Conservation (phyloP, 306 rosid species). For the Begonia peltatifolia region DNA sequence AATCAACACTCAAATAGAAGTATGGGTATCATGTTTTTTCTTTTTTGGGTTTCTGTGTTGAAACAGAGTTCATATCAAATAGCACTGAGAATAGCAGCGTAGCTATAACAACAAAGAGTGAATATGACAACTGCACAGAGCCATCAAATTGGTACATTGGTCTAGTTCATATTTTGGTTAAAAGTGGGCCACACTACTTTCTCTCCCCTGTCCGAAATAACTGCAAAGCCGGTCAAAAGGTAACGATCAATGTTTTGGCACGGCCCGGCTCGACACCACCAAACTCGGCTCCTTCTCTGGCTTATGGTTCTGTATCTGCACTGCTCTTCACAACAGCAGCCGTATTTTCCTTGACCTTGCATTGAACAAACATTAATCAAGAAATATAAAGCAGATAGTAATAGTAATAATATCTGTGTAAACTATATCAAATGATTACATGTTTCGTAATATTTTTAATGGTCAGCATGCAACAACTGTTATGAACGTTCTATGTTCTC, state of each 20-base stretch:
- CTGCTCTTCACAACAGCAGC: not conserved
- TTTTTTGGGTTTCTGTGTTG: no score
- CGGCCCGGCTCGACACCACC: not conserved
- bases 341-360: not conserved
- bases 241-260: conserved; percentile 8
- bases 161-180: not conserved
- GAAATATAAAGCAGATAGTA: no score
- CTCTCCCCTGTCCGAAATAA: conserved; percentile 14
- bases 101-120: not conserved
- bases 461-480: no score
- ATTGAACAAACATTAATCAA: no score
- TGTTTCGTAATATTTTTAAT: no score
- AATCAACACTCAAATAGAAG: not conserved
- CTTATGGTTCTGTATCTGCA: not conserved
- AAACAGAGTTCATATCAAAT: not conserved
- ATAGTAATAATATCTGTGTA: no score
- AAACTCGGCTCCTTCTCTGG: conserved; percentile 5
- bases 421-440: no score
- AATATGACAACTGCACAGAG: not conserved
- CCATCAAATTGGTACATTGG: not conserved
- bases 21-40: not conserved
- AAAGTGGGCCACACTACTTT: conserved; percentile 10
- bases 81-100: no score
- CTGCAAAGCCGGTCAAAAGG: conserved; percentile 18
- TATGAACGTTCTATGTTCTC: no score